Evolutionary conservation across 495 filamentous ascomycete species (phyloP), one percentile per base, ranked within the genome.

Genomic region (Beverwykella pulmonaria): DNA sequence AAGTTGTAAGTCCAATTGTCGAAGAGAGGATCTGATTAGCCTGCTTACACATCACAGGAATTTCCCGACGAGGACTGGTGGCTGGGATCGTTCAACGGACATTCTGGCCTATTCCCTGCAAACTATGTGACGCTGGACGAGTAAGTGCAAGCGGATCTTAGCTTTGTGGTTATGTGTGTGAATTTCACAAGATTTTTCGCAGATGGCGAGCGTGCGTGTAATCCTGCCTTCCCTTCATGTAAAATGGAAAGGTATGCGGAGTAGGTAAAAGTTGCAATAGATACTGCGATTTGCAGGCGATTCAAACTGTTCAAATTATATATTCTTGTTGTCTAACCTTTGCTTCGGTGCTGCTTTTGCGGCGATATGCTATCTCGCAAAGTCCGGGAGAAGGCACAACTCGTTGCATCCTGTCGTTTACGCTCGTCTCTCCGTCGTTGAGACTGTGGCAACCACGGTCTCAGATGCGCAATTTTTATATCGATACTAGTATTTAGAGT

Each of bases 21-120:
- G 12, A 17, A 17, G 2, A 56, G 23, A 7, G 17, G n/a, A 14
- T 39, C 8, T 26, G 25, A 39, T 44, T 44, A 9, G 1, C 20
- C 15, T 34, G 62, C 58, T 68, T 72, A 32, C 23, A 59, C 54
- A 20, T 39, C n/a, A 50, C 69, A 91, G 88, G 91, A 97, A 78
- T 98, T 98, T 79, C 95, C 95, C 4, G 94, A 98, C 74, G 92
- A 98, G 65, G 94, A 98, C 74, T 99, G 94, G 94, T 99, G 94
- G 94, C 86, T 90, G 65, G 94, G 94, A 39, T 85, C 90, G 65
- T 95, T 91, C 72, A 79, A 84, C 23, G 91, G 92, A 9, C 84
- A 86, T 61, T 84, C 83, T 7, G 94, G 94, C 25, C 82, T 98
- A n/a, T 99, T 99, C 75, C 81, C 78, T 0, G 79, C 81, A 17